Evolutionary conservation across 306 rosid species (phyloP), one percentile per base, ranked within the genome.

Genomic region (Oxytropis ochrocephala): DNA sequence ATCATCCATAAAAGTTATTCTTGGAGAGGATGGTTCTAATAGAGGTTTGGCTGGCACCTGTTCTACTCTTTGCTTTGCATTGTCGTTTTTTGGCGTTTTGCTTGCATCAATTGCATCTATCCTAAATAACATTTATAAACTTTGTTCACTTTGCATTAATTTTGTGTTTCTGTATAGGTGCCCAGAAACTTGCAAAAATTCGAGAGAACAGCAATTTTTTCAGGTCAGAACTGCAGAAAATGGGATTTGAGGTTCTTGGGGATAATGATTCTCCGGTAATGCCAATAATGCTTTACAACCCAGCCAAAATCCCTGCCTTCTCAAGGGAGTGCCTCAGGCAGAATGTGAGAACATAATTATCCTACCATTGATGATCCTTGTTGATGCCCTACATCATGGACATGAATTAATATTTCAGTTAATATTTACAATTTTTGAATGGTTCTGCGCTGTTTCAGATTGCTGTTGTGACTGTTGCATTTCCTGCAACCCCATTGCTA

Each of bases 281-380:
- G 97, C 96, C 97, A 64, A 88, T 89, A 73, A 91, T 91, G 97
- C 91, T 91, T 57, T 91, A 91, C 87, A 88, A 90, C 68, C 95
- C 97, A 6, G 90, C 94, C 52, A 91, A 91, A 81, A 87, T 89
- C 66, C 97, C 97, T 55, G 97, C 97, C 69, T 91, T 91, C 52
- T 91, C 97, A n/a, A 83, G 96, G 81, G 96, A 85, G 80, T 91
- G 97, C 75, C 97, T 91, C 48, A 87, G 75, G 78, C 96, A 81
- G 79, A 85, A 85, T 71, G 96, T 91, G 81, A 89, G 96, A 36
- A 9, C 44, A 56, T 24, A 21, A 16, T 6, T 4, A 19, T 74
- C 50, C n/a, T 47, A 69, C 64, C 33, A 18, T 69, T n/a, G 57
- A n/a, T 55, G 29, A 38, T 58, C 30, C 60, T 17, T 32, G 11